Percentiles rank a stretch among this genome's conserved stretches.
Conservation (phyloP, 345 rosid genomes). For the thale cress (Arabidopsis thaliana) region DNA sequence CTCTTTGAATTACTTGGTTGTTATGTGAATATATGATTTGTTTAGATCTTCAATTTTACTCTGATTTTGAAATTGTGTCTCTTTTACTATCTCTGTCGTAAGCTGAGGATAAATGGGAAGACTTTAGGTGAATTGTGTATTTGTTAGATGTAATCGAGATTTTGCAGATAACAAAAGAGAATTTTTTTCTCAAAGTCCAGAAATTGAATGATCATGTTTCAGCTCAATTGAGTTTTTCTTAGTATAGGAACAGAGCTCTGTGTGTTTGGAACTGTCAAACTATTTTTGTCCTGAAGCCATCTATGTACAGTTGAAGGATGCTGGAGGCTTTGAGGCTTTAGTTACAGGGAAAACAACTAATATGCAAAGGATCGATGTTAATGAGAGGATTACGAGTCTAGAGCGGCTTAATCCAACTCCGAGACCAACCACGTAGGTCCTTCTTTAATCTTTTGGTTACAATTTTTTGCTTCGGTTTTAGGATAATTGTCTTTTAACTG, state of each 20-base stretch:
- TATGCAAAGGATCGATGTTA: conserved; percentile 85
- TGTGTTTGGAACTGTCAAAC: conserved; percentile 25
- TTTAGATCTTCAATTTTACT: conserved; percentile 1
- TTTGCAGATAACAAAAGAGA: not conserved
- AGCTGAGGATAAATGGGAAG: not conserved
- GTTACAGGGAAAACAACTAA: conserved; percentile 72
- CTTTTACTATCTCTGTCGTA: not conserved
- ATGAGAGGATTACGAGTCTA: conserved; percentile 81
- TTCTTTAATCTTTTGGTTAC: conserved; percentile 20
- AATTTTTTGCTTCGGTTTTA: not conserved
- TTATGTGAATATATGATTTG: not conserved
- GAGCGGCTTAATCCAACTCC: conserved; percentile 92
- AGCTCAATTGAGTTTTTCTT: not conserved
- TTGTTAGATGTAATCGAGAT: not conserved
- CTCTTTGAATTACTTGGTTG: not conserved
- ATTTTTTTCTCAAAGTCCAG: not conserved
- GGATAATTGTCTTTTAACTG: conserved; percentile 38
- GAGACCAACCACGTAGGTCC: conserved; percentile 88
- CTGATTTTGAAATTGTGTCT: not conserved
- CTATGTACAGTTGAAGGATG: conserved; percentile 74
- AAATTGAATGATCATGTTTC: not conserved
- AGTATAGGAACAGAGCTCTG: not conserved
- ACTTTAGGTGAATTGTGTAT: not conserved
- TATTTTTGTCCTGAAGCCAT: not conserved
- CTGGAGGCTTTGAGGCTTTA: conserved; percentile 89